Conservation (phyloP, 768 basidiomycete genomes). For the Mycena polygramma region DNA sequence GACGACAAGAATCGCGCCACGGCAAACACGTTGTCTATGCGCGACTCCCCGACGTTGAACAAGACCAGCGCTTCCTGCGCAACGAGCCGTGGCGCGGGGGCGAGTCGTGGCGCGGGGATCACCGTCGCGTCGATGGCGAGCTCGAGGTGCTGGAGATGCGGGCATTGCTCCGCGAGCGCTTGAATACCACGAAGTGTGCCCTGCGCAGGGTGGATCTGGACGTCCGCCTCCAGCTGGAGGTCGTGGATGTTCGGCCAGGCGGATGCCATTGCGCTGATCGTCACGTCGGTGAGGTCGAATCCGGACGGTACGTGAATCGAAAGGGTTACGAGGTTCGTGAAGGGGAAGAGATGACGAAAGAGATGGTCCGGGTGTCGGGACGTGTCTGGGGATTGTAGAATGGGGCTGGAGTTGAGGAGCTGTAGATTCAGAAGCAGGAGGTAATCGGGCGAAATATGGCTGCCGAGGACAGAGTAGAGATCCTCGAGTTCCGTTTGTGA, state of each 20-base stretch:
- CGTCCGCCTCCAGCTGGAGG: not conserved
- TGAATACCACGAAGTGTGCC: not conserved
- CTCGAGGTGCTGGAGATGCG: not conserved
- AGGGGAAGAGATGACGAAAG: not conserved
- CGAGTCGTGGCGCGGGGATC: not conserved
- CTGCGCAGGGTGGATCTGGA: not conserved
- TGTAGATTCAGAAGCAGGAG: not conserved
- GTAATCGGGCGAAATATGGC: not conserved
- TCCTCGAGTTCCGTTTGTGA: not conserved
- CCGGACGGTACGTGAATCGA: not conserved
- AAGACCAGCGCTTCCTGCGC: not conserved
- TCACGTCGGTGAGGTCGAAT: slow-evolving; percentile 14
- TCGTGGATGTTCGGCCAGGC: slow-evolving; percentile 13
- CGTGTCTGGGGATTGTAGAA: not conserved
- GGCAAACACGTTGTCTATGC: not conserved
- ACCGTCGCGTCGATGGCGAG: not conserved
- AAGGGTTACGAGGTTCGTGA: not conserved
- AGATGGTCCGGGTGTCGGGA: not conserved
- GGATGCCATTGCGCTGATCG: not conserved
- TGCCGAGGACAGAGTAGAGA: not conserved
- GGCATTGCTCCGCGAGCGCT: not conserved
- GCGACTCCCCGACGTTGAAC: not conserved
- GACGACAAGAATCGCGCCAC: not conserved
- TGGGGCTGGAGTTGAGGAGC: not conserved
- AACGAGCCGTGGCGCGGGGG: not conserved